phyloP scores from a whole-genome alignment of 129 eudicot genomes.

The Solidago caesia region DNA sequence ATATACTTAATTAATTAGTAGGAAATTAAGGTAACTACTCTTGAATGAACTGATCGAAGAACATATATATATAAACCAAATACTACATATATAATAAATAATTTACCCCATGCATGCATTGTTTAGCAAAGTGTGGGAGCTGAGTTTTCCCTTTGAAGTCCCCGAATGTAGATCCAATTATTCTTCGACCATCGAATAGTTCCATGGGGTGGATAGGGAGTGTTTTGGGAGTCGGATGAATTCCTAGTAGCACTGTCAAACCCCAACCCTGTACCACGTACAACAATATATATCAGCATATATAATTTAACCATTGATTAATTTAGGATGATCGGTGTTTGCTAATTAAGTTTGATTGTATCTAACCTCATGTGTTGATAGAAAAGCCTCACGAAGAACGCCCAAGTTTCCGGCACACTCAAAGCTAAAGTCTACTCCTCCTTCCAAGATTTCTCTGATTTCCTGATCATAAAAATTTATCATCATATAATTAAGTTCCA shows the following conservation, averaged over 20 bases:
- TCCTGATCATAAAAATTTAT: conserved; percentile 34
- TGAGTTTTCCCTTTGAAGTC: conserved; percentile 72
- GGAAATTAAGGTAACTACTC: no score
- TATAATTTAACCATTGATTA: no score
- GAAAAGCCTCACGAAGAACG: conserved; percentile 64
- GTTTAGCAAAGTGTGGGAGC: conserved; percentile 53
- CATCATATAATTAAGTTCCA: background rate
- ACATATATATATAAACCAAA: background rate
- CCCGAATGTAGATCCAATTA: conserved; percentile 57
- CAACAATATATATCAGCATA: background rate
- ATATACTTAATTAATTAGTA: background rate
- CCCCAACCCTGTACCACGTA: conserved; percentile 64
- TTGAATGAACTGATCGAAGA: background rate
- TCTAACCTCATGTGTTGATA: conserved; percentile 60
- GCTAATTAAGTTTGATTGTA: background rate
- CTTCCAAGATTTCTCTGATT: conserved; percentile 51
- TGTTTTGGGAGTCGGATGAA: conserved; percentile 56
- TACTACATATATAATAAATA: background rate
- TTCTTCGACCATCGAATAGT: conserved; percentile 63
- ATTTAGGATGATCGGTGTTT: no score
- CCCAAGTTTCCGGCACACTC: conserved; percentile 71
- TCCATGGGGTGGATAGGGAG: conserved; percentile 84
- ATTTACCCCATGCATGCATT: conserved; percentile 60
- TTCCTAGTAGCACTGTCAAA: conserved; percentile 55
- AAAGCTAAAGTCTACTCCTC: conserved; percentile 65